These are phyloP conservation scores for Bruguiera hainesii DNA, from an alignment of 441 rosid genomes.

Conservation along the genomic window DNA sequence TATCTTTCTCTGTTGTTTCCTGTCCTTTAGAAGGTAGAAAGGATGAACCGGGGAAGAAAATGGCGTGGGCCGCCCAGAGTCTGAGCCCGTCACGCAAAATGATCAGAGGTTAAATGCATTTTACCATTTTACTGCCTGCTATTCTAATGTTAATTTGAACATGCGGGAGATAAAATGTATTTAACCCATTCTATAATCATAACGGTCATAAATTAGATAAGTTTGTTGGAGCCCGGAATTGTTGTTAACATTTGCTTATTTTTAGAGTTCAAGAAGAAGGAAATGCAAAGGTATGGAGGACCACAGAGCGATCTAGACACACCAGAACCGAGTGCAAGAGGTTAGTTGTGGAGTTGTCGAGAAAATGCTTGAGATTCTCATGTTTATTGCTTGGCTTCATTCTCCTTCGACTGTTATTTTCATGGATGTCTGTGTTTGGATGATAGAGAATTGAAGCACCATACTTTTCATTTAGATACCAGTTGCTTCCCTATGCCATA, in stretches of 20 bases:
- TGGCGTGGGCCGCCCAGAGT: constrained; percentile 14
- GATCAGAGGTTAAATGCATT: constrained; percentile 36
- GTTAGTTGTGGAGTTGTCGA: constrained; percentile 23
- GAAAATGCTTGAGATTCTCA: background rate
- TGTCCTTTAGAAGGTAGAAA: constrained; percentile 30
- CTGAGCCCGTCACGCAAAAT: constrained; percentile 46
- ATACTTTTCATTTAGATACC: too few species aligned
- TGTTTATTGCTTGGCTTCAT: constrained; percentile 7
- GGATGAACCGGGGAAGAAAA: constrained; percentile 29
- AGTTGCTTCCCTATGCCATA: too few species aligned
- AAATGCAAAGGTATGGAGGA: constrained; percentile 41
- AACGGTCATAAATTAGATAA: background rate
- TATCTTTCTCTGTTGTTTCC: background rate
- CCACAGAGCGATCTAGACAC: constrained; percentile 26
- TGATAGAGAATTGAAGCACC: too few species aligned
- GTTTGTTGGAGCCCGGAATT: background rate
- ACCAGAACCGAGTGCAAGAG: constrained; percentile 27
- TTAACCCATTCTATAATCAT: background rate
- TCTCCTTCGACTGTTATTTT: background rate
- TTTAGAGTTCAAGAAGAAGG: constrained; percentile 60
- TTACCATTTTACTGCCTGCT: background rate
- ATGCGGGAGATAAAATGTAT: background rate
- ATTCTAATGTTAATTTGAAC: too few species aligned
- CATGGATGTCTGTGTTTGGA: background rate
- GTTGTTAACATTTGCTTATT: constrained; percentile 10